phyloP scores from a whole-genome alignment of 176 grass and related monocot species.

The Rhipidocladum racemiflorum region DNA sequence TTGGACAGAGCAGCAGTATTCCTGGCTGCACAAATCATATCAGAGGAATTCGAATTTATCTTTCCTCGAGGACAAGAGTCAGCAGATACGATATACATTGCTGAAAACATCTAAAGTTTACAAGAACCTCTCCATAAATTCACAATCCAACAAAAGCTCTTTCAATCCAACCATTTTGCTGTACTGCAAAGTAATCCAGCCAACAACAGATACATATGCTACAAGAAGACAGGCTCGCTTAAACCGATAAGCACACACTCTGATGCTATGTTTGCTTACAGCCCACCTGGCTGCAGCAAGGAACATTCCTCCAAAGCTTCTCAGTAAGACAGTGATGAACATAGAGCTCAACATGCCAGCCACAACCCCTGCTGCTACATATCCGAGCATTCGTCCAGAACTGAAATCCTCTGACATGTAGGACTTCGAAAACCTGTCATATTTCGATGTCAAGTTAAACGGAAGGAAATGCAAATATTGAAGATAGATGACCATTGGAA shows the following conservation, averaged over 20 bases:
- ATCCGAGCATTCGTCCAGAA: conserved; percentile 32
- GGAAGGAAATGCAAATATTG: background rate
- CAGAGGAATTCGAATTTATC: background rate
- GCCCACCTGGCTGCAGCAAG: conserved; percentile 26
- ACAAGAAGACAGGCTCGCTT: conserved; percentile 64
- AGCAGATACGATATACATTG: conserved; percentile 33
- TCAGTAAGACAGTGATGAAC: conserved; percentile 30
- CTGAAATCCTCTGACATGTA: conserved; percentile 37
- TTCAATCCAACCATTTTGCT: conserved; percentile 76
- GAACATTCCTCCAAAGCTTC: conserved; percentile 45
- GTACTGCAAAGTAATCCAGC: conserved; percentile 83
- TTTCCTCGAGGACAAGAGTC: background rate
- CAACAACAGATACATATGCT: conserved; percentile 71
- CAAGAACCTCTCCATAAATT: conserved; percentile 62
- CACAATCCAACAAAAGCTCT: conserved; percentile 51
- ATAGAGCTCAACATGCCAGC: conserved; percentile 54
- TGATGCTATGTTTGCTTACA: conserved; percentile 41
- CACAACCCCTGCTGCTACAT: conserved; percentile 43
- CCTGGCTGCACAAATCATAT: background rate
- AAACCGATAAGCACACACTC: conserved; percentile 32
- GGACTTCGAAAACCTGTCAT: conserved; percentile 56
- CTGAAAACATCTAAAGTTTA: conserved; percentile 30
- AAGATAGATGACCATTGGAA: background rate
- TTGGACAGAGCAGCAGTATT: background rate
- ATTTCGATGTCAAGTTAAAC: background rate